Conservation (phyloP, 352 stramenopile genomes). For the Globisporangium uncinulatum region DNA sequence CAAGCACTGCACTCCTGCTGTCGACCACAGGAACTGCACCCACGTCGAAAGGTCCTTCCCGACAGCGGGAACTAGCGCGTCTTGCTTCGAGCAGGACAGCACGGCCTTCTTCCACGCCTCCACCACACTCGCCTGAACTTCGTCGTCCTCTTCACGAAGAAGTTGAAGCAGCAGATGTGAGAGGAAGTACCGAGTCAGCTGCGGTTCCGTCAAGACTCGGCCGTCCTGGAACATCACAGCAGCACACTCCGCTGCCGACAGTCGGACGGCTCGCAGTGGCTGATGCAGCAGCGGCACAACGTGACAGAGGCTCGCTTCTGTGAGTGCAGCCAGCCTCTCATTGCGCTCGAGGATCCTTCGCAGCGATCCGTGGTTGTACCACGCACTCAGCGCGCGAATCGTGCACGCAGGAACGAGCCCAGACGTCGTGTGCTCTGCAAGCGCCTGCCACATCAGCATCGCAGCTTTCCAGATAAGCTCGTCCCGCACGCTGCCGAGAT, state of each 20-base stretch:
- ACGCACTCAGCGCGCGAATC: constrained; percentile 30
- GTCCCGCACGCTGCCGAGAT: constrained; percentile 20
- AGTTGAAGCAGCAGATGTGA: constrained; percentile 63
- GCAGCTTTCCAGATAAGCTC: constrained; percentile 19
- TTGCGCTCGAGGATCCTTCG: constrained; percentile 21
- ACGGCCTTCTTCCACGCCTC: constrained; percentile 38
- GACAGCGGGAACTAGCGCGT: constrained; percentile 19
- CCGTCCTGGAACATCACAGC: constrained; percentile 29
- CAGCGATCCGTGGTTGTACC: constrained; percentile 28
- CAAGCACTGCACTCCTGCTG: constrained; percentile 21
- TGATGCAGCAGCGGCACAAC: constrained; percentile 60
- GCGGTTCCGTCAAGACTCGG: background rate
- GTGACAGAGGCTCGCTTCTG: constrained; percentile 29
- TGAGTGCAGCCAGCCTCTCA: constrained; percentile 10
- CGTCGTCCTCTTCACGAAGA: constrained; percentile 34
- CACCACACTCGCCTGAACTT: constrained; percentile 23
- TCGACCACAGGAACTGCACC: constrained; percentile 51
- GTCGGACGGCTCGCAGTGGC: constrained; percentile 30
- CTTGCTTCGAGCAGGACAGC: constrained; percentile 14
- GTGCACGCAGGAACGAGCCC: constrained; percentile 29
- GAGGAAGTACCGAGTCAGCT: constrained; percentile 26
- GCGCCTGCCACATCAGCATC: constrained; percentile 34
- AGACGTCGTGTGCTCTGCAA: constrained; percentile 18
- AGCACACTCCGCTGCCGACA: constrained; percentile 39
- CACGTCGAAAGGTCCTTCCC: constrained; percentile 22